Evolutionary conservation across 1,284 basidiomycete genomes (phyloP), one percentile per base, ranked within the genome.

Genomic region (Trichosporon asahii): DNA sequence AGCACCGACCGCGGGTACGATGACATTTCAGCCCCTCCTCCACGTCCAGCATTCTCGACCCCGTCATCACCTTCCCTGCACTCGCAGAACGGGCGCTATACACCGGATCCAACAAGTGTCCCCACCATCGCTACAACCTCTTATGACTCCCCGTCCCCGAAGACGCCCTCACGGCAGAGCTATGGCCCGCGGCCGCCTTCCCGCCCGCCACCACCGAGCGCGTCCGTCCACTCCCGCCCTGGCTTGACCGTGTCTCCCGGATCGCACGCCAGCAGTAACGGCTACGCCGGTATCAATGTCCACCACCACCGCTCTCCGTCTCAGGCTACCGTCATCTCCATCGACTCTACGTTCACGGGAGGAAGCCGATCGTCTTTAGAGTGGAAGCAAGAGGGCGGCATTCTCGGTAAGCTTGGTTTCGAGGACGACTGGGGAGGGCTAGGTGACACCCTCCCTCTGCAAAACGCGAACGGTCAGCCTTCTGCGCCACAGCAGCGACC

Each of bases 321-420:
- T 14, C 66, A 69, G 46, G 44, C 44, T 1, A 71, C 72, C 1
- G 72, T 73, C 57, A 69, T 73, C 15, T 71, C 69, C 18, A 29
- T 73, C 25, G 63, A 57, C 66, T 71, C 69, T 63, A 71, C 72
- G 1, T 71, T 71, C 23, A 72, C 68, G 2, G 71, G 65, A 1
- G 61, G 35, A 9, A 70, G 65, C 21, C 29, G 44, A 2, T 66
- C 35, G 3, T 71, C 70, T 2, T 15, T 21, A 15, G 65, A 70
- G 21, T 74, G 73, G 73, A 70, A 64, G 29, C 46, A 68, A 40
- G 70, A 72, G 14, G 73, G 73, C 25, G 73, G 73, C 2, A 67
- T 72, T 4, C 33, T 74, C 5, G 73, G 73, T 35, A 70, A 72
- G 68, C 66, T 74, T 27, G 37, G 40, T 14, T 74, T 74, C 46